phyloP scores from a whole-genome alignment of 192 early-diverging fungal genomes.

The Diversispora epigaea region DNA sequence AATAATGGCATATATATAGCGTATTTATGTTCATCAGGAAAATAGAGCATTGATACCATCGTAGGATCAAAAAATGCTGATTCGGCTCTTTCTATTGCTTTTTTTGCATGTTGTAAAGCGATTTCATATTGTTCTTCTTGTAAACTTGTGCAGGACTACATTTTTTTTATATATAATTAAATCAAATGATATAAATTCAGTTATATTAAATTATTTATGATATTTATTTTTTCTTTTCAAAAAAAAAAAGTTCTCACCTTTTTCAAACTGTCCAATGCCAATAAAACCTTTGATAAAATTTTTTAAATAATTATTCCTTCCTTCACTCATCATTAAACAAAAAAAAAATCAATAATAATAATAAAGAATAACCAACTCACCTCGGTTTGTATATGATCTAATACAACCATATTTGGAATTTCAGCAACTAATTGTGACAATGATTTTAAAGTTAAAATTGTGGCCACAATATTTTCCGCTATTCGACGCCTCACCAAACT shows the following conservation, averaged over 20 bases:
- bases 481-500: conserved; percentile 67
- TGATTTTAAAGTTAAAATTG: conserved; percentile 76
- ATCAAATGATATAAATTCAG: not conserved
- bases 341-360: not conserved
- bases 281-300: conserved; percentile 7
- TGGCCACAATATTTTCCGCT: conserved; percentile 69
- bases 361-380: conserved; percentile 49
- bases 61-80: conserved; percentile 96
- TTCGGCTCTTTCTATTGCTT: conserved; percentile 71
- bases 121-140: conserved; percentile 39
- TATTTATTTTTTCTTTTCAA: too few species aligned
- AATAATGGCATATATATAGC: conserved; percentile 97
- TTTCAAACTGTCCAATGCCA: conserved; percentile 26
- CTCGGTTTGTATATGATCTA: conserved; percentile 77
- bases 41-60: conserved; percentile 97
- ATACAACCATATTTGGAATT: conserved; percentile 90
- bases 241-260: conserved; percentile 13
- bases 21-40: conserved; percentile 97
- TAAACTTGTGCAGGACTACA: conserved; percentile 40
- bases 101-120: conserved; percentile 60
- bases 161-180: conserved; percentile 2
- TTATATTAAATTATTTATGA: too few species aligned
- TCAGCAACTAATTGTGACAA: conserved; percentile 72
- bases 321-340: not conserved
- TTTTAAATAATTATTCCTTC: not conserved